A percentile compares a stretch with the other conserved stretches of the same genome.
Conservation (phyloP, 1,284 basidiomycete species). For the Trichosporon ovoides region DNA sequence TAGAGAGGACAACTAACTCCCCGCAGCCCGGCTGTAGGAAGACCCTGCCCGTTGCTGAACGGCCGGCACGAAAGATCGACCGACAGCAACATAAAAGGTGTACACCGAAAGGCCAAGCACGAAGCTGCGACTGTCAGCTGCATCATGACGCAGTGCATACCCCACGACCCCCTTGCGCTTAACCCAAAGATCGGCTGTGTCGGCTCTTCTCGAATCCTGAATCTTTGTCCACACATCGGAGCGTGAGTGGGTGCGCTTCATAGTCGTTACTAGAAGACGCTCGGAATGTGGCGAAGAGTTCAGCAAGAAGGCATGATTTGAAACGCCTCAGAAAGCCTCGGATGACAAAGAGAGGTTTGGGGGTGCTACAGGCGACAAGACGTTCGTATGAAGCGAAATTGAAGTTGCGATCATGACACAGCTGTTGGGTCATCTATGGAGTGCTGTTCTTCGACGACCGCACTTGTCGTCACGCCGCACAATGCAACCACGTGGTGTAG, state of each 20-base stretch:
- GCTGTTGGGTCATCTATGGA: no score
- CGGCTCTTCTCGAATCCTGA: conserved; percentile 2
- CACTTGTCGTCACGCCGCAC: no score
- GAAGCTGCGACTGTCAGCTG: conserved; percentile 21
- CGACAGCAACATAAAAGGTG: conserved; percentile 64
- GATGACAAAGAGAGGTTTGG: no score
- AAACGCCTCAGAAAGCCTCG: no score
- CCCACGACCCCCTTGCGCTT: conserved; percentile 28
- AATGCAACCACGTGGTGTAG: no score
- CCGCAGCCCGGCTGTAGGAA: conserved; percentile 53
- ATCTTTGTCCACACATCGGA: background rate
- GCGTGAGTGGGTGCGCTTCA: background rate
- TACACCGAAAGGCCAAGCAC: conserved; percentile 35
- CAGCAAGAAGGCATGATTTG: background rate
- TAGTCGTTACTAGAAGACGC: background rate
- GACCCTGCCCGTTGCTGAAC: conserved; percentile 52
- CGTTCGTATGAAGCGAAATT: no score
- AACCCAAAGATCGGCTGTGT: conserved; percentile 28
- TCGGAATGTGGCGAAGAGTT: background rate
- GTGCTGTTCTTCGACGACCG: no score
- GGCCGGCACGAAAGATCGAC: conserved; percentile 61
- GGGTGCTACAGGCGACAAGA: no score
- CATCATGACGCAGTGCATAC: conserved; percentile 18
- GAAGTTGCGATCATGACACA: no score
- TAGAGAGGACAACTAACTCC: conserved; percentile 53